Evolutionary conservation across 768 basidiomycete species (phyloP), one percentile per base, ranked within the genome.

Genomic region (Gloeopeniophorella convolvens): DNA sequence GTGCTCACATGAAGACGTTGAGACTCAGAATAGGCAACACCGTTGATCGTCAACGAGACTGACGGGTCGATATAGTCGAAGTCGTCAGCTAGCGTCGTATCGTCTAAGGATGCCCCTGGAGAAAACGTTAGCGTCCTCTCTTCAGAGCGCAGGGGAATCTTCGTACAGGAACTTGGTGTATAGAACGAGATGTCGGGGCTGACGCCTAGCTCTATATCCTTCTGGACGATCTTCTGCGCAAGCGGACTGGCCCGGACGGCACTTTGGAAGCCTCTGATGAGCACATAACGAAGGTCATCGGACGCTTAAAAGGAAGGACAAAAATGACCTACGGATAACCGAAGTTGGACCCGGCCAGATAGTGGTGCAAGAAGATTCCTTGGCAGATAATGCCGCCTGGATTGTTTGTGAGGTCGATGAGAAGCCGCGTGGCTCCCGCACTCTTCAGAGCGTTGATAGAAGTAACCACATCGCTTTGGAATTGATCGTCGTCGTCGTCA

Each of bases 331-430:
- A 81, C 78, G 78, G 72, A 56, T 78, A 78, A 4, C 76, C 78
- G 35, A 79, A 68, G 23, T 69, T 65, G 0, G 69, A 68, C 6
- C 80, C 82, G 10, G 76, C 72, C 23, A 85, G 69, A 59, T 72
- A 81, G 45, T 74, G 72, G 51, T 82, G 80, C 42, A 85, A 63
- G 67, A 80, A 82, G 34, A 76, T 71, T 0, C 81, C 82, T 10
- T 83, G 70, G 60, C 82, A 85, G 4, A 83, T 71, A 50, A 74
- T 79, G n/a, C 82, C 82, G 42, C 80, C 80, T 12, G 30, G 35
- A 54, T 85, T 85, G 62, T 83, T 79, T 10, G 76, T 76, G 30
- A 82, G 60, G 60, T 83, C 82, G 34, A 85, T 70, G 21, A 83
- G 60, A 7, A 83, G 65, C 24, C 69, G 72, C 0, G 70, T 74